These are phyloP conservation scores for Schizosaccharomyces versatilis DNA, from an alignment of 1,139 yeast genomes.

Conservation along the genomic window DNA sequence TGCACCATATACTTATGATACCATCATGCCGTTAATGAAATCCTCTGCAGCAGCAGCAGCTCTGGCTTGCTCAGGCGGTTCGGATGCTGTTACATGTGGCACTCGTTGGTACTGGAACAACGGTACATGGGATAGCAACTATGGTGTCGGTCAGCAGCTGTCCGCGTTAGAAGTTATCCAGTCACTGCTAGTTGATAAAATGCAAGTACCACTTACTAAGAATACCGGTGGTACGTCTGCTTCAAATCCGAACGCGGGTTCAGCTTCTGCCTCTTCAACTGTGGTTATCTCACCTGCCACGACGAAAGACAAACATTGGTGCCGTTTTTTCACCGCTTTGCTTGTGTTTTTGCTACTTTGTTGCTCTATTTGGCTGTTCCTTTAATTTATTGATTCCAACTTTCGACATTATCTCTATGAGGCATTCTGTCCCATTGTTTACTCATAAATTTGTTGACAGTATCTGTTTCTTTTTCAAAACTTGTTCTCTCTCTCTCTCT, in stretches of 20 bases:
- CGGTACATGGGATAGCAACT: constrained; percentile 18
- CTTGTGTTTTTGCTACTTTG: background rate
- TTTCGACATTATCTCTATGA: too few species aligned
- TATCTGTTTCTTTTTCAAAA: too few species aligned
- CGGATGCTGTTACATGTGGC: constrained; percentile 61
- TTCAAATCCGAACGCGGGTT: background rate
- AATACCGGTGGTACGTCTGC: background rate
- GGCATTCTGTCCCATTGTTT: too few species aligned
- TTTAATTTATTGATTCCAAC: background rate
- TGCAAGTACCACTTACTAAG: background rate
- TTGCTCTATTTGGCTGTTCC: background rate
- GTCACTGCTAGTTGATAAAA: background rate
- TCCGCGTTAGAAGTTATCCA: background rate
- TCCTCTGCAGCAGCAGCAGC: constrained; percentile 48
- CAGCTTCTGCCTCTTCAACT: background rate
- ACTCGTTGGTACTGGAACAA: constrained; percentile 53
- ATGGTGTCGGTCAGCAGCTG: constrained; percentile 3
- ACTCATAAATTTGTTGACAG: too few species aligned
- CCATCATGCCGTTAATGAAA: constrained; percentile 26
- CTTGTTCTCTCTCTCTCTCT: too few species aligned
- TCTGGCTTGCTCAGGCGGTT: constrained; percentile 47
- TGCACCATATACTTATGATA: constrained; percentile 30
- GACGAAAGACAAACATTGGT: background rate
- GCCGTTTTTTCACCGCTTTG: constrained; percentile 1
- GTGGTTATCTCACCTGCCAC: background rate